Conservation (phyloP, 805 yeast genomes). For the Saccharomycopsis sp. region DNA sequence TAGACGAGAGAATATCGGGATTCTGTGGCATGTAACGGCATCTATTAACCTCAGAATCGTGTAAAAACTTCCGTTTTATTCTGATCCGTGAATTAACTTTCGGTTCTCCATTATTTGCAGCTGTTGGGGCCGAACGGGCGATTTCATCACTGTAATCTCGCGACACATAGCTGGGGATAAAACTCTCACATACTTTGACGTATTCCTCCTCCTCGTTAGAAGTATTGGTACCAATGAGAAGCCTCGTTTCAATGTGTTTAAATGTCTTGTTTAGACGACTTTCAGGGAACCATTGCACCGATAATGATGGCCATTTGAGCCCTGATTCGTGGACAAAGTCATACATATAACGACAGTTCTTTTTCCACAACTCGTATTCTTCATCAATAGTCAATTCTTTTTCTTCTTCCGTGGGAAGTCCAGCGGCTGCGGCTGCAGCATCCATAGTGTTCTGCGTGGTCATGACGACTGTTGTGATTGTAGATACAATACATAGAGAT, state of each 20-base stretch:
- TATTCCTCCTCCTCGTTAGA: conserved; percentile 62
- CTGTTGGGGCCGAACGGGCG: neutral
- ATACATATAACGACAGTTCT: conserved; percentile 76
- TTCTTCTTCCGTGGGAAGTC: conserved; percentile 13
- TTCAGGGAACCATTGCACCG: conserved; percentile 70
- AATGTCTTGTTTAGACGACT: conserved; percentile 24
- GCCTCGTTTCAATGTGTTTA: conserved; percentile 39
- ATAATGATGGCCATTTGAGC: conserved; percentile 74
- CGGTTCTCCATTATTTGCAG: conserved; percentile 22
- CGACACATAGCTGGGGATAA: conserved; percentile 37
- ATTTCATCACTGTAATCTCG: conserved; percentile 25
- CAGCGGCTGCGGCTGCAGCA: neutral
- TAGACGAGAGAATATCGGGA: conserved; percentile 50
- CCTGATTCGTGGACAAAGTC: conserved; percentile 78
- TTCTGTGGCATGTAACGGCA: conserved; percentile 66
- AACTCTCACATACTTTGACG: conserved; percentile 58
- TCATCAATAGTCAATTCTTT: conserved; percentile 32
- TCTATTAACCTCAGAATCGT: conserved; percentile 60
- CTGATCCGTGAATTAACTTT: conserved; percentile 50
- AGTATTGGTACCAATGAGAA: conserved; percentile 68
- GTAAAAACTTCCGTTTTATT: conserved; percentile 53
- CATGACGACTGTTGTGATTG: neutral
- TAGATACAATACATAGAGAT: too few relatives aligned
- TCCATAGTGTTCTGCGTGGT: neutral
- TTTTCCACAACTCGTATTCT: conserved; percentile 75